Evolutionary conservation across 139 green algal genomes (phyloP), one percentile per base, ranked within the genome.

Genomic region (Ettlia oleoabundans): DNA sequence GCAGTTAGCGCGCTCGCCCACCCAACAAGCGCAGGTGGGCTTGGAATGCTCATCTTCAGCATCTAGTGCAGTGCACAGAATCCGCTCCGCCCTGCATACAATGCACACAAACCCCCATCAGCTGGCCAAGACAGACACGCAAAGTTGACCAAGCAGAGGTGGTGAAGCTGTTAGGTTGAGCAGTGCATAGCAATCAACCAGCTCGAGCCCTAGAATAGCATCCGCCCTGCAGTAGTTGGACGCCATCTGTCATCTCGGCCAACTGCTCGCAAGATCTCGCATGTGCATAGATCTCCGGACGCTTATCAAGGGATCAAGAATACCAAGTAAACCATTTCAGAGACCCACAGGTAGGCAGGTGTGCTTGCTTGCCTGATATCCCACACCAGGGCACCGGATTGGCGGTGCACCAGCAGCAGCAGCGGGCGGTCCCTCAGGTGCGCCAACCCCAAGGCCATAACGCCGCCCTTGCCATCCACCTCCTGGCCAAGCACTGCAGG

Each of bases 1-100:
- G 72, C 53, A 81, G 68, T 83, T 82, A 65, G 81, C 83, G 28
- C 71, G 80, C n/a, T 88, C 73, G 9, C 92, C 89, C 26, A 88
- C 66, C 92, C 92, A 96, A 76, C 85, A 91, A 21, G 86, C 86
- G 62, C 80, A 76, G 18, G 88, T 93, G 24, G 86, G 80, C 76
- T 84, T 84, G 65, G 41, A 81, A 2, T 33, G 22, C 33, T 84
- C 78, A 33, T 41, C 55, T 10, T 71, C 80, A 22, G 62, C 62
- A 21, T 88, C 84, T 2, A 67, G 30, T 0, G 69, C 84, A 6
- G 43, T 24, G 55, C 66, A 81, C 10, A 88, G 52, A 33, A 88
- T 66, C 41, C 58, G 76, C 53, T 88, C 78, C 15, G 78, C 67
- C 41, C 83, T 84, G 66, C 76, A 52, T 0, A n/a, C 0, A 10